Conservation (phyloP, 2,329 filamentous ascomycete species). For the Talaromyces sp. region DNA sequence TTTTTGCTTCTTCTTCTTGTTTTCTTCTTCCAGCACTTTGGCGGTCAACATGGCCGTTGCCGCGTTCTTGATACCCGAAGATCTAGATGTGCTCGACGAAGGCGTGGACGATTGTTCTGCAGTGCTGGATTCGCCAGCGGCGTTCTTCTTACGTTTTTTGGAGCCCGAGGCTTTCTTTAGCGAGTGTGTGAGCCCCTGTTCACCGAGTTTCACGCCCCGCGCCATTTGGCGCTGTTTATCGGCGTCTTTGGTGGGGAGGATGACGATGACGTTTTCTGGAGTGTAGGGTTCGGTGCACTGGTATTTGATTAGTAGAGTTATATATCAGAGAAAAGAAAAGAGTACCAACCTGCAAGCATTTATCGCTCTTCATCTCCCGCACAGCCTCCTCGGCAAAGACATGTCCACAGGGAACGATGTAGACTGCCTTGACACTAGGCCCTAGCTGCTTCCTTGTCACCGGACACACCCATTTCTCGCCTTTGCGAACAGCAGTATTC, state of each 20-base stretch:
- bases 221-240: constrained; percentile 65
- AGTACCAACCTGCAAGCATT: constrained; percentile 49
- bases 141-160: constrained; percentile 72
- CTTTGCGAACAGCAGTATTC: constrained; percentile 18
- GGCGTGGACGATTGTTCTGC: constrained; percentile 15
- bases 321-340: neutral
- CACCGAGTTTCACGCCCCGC: constrained; percentile 63
- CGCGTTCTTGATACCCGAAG: constrained; percentile 73
- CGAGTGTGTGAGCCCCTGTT: constrained; percentile 73
- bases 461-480: constrained; percentile 71
- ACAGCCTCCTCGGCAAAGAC: constrained; percentile 85
- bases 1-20: constrained; percentile 71
- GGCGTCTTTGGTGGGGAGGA: constrained; percentile 64
- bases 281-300: constrained; percentile 72
- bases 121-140: constrained; percentile 27
- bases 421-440: constrained; percentile 71
- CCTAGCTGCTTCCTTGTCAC: constrained; percentile 84
- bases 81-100: constrained; percentile 29
- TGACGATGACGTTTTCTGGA: constrained; percentile 71
- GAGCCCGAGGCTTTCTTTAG: constrained; percentile 69
- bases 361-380: constrained; percentile 66
- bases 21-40: constrained; percentile 81
- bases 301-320: constrained; percentile 8
- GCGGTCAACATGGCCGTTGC: constrained; percentile 80
- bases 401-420: constrained; percentile 91